A percentile compares a stretch with the other conserved stretches of the same genome.
phyloP scores from a whole-genome alignment of 108 stramenopile genomes.

The Epithemia pelagica region DNA sequence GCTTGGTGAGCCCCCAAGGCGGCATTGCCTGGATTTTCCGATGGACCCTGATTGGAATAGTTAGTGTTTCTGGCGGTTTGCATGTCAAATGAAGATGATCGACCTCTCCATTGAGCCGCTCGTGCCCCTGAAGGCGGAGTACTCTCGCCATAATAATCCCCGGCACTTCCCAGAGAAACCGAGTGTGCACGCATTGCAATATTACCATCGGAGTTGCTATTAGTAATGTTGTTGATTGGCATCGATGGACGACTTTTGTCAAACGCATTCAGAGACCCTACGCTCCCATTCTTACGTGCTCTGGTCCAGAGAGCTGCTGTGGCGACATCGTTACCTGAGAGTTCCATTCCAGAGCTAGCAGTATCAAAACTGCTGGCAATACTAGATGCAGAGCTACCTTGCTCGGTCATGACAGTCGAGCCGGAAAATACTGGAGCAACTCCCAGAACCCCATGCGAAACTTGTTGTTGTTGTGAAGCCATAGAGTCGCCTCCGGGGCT shows the following conservation, averaged over 20 bases:
- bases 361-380: conserved; percentile 56
- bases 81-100: not conserved
- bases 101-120: conserved; percentile 1
- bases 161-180: conserved; percentile 29
- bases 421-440: not conserved
- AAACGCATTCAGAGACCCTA: conserved; percentile 8
- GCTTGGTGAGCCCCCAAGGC: not conserved
- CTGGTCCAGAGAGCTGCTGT: conserved; percentile 28
- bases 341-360: conserved; percentile 27
- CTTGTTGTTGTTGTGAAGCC: not conserved
- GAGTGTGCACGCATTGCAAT: conserved; percentile 22
- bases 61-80: not conserved
- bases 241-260: conserved; percentile 9
- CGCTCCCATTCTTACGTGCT: conserved; percentile 14
- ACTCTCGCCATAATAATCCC: not conserved
- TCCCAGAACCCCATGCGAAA: not conserved
- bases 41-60: not conserved
- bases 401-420: not conserved
- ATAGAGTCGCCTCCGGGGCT: not conserved
- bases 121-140: not conserved
- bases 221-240: conserved; percentile 5
- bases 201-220: conserved; percentile 12
- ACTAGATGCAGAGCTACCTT: conserved; percentile 34
- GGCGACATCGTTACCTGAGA: conserved; percentile 6
- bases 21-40: not conserved